A percentile compares a stretch with the other conserved stretches of the same genome.
phyloP scores from a whole-genome alignment of 345 rosid species.

The Cardamine occulta region DNA sequence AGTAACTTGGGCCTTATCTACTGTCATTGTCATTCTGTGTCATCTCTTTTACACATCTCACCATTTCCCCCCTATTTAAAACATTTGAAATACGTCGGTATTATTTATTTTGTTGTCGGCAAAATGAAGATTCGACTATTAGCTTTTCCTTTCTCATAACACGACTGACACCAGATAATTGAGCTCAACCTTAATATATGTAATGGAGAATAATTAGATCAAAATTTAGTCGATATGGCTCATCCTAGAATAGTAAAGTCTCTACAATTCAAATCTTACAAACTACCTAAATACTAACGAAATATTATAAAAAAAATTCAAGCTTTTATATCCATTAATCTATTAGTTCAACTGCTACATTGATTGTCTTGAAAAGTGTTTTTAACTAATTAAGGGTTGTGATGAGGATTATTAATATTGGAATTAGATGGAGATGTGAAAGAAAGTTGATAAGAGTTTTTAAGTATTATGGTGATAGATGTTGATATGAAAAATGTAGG shows the following conservation, averaged over 20 bases:
- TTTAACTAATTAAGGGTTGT: slow-evolving; percentile 26
- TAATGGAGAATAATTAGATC: not conserved
- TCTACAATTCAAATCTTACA: not conserved
- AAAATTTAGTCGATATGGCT: not conserved
- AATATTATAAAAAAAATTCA: too few species aligned
- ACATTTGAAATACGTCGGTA: slow-evolving; percentile 25
- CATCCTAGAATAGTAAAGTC: too few species aligned
- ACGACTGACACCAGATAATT: not conserved
- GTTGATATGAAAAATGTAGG: slow-evolving; percentile 37
- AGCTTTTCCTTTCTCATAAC: slow-evolving; percentile 3
- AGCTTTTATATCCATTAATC: not conserved
- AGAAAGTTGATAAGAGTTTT: slow-evolving; percentile 33
- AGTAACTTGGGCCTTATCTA: slow-evolving; percentile 42
- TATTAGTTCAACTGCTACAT: slow-evolving; percentile 1
- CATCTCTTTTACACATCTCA: slow-evolving; percentile 38
- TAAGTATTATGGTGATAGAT: slow-evolving; percentile 33
- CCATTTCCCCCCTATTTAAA: slow-evolving; percentile 30
- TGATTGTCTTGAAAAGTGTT: not conserved
- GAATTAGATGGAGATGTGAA: slow-evolving; percentile 36
- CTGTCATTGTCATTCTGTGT: slow-evolving; percentile 41
- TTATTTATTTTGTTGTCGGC: slow-evolving; percentile 24
- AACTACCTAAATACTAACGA: not conserved
- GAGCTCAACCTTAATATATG: not conserved
- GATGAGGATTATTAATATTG: slow-evolving; percentile 20
- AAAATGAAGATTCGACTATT: slow-evolving; percentile 13